Conservation (phyloP, 1,139 yeast species). For the Eremothecium gossypii region DNA sequence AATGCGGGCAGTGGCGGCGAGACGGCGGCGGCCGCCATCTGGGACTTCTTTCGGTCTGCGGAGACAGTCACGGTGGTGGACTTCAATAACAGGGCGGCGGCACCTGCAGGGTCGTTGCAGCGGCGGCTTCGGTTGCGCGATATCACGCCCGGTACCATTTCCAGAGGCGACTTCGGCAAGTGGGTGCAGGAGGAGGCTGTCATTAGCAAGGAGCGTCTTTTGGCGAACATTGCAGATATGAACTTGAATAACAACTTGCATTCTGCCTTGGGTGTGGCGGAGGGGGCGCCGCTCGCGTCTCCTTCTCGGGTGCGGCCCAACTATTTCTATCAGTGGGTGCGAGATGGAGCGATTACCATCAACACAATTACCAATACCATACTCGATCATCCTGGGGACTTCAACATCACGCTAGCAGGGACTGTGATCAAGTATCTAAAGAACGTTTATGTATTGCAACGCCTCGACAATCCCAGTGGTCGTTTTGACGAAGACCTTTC, state of each 20-base stretch:
- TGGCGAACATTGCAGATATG: constrained; percentile 56
- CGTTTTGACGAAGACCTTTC: constrained; percentile 35
- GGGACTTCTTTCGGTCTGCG: background rate
- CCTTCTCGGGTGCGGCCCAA: constrained; percentile 64
- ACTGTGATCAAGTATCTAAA: constrained; percentile 42
- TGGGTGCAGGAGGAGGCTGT: constrained; percentile 51
- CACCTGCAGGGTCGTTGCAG: background rate
- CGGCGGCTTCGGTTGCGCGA: background rate
- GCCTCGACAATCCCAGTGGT: constrained; percentile 63
- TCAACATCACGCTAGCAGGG: constrained; percentile 14
- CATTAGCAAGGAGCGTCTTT: constrained; percentile 44
- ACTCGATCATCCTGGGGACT: constrained; percentile 35
- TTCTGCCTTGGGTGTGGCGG: constrained; percentile 35
- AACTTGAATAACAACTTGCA: constrained; percentile 25
- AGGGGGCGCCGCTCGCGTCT: constrained; percentile 77
- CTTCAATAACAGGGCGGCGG: background rate
- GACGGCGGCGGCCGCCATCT: background rate
- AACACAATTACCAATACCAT: constrained; percentile 51
- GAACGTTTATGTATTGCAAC: constrained; percentile 51
- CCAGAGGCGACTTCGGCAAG: constrained; percentile 37
- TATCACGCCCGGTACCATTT: constrained; percentile 9
- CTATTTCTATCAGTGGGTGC: constrained; percentile 82
- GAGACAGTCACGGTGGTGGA: background rate
- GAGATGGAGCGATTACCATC: constrained; percentile 83
- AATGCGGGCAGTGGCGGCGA: background rate